These are phyloP conservation scores for Alectoria sarmentosa DNA, from an alignment of 495 filamentous ascomycete genomes.

Conservation along the genomic window DNA sequence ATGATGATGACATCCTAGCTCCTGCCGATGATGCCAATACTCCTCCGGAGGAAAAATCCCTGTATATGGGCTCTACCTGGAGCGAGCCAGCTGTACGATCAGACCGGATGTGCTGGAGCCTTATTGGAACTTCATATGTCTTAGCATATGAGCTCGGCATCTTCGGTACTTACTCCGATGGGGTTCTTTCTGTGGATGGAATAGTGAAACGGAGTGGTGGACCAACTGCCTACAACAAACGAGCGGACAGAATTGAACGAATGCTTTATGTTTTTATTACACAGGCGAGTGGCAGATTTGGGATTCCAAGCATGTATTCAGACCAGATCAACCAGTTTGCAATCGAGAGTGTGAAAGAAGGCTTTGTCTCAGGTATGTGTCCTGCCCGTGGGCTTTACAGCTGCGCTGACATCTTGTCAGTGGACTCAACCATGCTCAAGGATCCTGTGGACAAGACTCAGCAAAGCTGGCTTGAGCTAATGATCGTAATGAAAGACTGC, in stretches of 20 bases:
- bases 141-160: conserved; percentile 91
- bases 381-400: neutral
- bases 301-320: conserved; percentile 90
- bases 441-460: conserved; percentile 60
- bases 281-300: conserved; percentile 84
- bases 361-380: conserved; percentile 17
- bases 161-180: conserved; percentile 57
- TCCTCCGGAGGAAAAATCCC: conserved; percentile 1
- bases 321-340: conserved; percentile 42
- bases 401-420: neutral
- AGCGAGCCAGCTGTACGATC: conserved; percentile 93
- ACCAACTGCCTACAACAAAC: conserved; percentile 23
- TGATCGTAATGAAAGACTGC: conserved; percentile 77
- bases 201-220: conserved; percentile 5
- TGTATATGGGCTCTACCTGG: conserved; percentile 43
- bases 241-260: conserved; percentile 75
- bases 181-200: conserved; percentile 3
- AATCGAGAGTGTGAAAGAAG: conserved; percentile 11
- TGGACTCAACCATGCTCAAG: conserved; percentile 47
- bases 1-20: conserved; percentile 54
- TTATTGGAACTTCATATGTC: conserved; percentile 82
- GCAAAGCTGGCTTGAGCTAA: conserved; percentile 86
- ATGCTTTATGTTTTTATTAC: conserved; percentile 84
- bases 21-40: conserved; percentile 39
- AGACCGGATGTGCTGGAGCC: conserved; percentile 98